Evolutionary conservation across 805 yeast genomes (phyloP).

Genomic region (Novakomyces olei): DNA sequence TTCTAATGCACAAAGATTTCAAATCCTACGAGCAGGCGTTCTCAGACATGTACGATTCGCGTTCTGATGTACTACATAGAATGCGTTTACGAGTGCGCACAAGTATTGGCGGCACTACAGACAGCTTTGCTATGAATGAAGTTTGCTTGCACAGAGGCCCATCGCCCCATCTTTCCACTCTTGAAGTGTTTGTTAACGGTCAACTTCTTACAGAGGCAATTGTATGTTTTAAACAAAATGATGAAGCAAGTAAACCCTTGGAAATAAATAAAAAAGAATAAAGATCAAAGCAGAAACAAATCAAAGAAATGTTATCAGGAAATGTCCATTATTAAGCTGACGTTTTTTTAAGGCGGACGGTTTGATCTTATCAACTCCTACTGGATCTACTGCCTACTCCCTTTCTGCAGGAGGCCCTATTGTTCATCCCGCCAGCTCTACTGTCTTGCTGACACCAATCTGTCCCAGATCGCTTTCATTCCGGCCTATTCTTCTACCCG

Average conservation of each 20-base stretch:
- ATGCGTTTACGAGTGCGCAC: constrained; percentile 28
- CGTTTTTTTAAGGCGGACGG: too few relatives aligned
- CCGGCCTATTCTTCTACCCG: constrained; percentile 79
- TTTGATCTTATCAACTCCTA: constrained; percentile 39
- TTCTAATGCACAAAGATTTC: too few relatives aligned
- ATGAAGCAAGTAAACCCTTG: constrained; percentile 31
- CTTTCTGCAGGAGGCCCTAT: constrained; percentile 87
- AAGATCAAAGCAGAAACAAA: constrained; percentile 30
- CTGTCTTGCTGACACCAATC: constrained; percentile 81
- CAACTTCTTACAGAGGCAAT: constrained; percentile 7
- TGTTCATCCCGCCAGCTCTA: constrained; percentile 85
- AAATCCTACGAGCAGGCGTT: constrained; percentile 18
- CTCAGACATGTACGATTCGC: constrained; percentile 19
- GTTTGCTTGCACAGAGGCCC: constrained; percentile 8
- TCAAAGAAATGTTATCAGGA: constrained; percentile 26
- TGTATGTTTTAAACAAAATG: constrained; percentile 20
- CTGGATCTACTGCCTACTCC: constrained; percentile 84
- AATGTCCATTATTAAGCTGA: constrained; percentile 37
- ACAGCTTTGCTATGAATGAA: constrained; percentile 2
- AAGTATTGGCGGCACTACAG: constrained; percentile 7
- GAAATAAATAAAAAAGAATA: constrained; percentile 30
- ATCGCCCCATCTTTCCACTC: constrained; percentile 2
- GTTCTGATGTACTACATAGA: constrained; percentile 27
- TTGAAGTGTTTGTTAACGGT: not conserved
- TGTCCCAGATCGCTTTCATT: constrained; percentile 90